Percentiles rank a stretch among this genome's conserved stretches.
phyloP scores from a whole-genome alignment of 805 yeast species.

The Metschnikowia similis region DNA sequence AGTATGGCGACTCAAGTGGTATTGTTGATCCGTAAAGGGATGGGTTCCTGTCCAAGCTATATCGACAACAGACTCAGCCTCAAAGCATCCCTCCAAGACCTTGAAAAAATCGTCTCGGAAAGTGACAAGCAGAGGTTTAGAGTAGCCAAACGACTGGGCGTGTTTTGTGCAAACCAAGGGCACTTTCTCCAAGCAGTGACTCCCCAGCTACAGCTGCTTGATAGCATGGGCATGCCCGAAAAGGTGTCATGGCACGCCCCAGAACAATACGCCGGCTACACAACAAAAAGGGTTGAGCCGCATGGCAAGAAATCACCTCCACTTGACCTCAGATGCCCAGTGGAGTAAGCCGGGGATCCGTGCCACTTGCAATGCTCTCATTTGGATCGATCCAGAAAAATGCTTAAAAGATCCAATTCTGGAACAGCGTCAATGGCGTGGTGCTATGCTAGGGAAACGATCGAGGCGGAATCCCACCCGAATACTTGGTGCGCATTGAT shows the following conservation, averaged over 20 bases:
- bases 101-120: slow-evolving; percentile 53
- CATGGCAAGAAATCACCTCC: slow-evolving; percentile 83
- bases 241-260: slow-evolving; percentile 77
- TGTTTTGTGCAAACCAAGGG: slow-evolving; percentile 85
- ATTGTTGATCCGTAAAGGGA: too few relatives aligned
- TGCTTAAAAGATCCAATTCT: slow-evolving; percentile 45
- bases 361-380: slow-evolving; percentile 47
- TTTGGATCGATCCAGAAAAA: slow-evolving; percentile 55
- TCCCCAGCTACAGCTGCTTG: slow-evolving; percentile 38
- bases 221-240: slow-evolving; percentile 43
- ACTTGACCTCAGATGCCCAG: slow-evolving; percentile 56
- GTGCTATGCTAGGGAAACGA: slow-evolving; percentile 60
- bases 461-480: slow-evolving; percentile 45
- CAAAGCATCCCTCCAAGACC: slow-evolving; percentile 52
- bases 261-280: slow-evolving; percentile 44
- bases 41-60: slow-evolving; percentile 54
- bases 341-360: slow-evolving; percentile 73
- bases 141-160: slow-evolving; percentile 31
- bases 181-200: slow-evolving; percentile 59
- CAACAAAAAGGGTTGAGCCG: slow-evolving; percentile 53
- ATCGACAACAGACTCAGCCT: slow-evolving; percentile 54
- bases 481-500: slow-evolving; percentile 37
- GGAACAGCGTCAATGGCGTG: slow-evolving; percentile 69
- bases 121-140: slow-evolving; percentile 74
- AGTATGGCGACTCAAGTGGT: too few relatives aligned